Conservation (phyloP, 169 alveolate species). For the Besnoitia besnoiti region DNA sequence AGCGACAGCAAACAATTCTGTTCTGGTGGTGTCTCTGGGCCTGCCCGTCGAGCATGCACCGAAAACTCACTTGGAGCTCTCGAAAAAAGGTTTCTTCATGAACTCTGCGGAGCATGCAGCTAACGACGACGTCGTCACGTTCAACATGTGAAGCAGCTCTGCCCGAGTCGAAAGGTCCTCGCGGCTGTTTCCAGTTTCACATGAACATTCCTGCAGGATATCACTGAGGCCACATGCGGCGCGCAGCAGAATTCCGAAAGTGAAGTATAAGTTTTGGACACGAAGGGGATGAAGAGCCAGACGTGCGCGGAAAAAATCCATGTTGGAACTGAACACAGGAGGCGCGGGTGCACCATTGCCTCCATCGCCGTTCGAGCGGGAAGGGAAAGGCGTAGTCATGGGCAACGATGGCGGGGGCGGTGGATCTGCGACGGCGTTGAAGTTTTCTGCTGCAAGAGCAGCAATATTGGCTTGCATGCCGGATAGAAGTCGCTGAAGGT, state of each 20-base stretch:
- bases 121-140: slow-evolving; percentile 9
- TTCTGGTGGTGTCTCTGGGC: too few relatives aligned
- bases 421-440: slow-evolving; percentile 63
- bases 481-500: slow-evolving; percentile 79
- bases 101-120: slow-evolving; percentile 33
- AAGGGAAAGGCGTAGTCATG: not conserved
- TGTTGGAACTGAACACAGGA: not conserved
- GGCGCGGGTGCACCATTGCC: slow-evolving; percentile 34
- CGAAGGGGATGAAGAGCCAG: slow-evolving; percentile 87
- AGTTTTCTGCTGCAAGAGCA: slow-evolving; percentile 83
- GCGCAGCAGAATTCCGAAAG: slow-evolving; percentile 84
- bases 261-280: slow-evolving; percentile 84
- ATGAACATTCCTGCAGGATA: slow-evolving; percentile 80
- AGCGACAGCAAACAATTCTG: too few relatives aligned
- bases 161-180: slow-evolving; percentile 60
- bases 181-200: slow-evolving; percentile 72
- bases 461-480: slow-evolving; percentile 89
- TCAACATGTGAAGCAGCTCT: slow-evolving; percentile 54
- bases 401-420: slow-evolving; percentile 74
- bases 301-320: slow-evolving; percentile 74
- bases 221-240: slow-evolving; percentile 83
- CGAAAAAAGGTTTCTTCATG: slow-evolving; percentile 42
- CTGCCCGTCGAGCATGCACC: not conserved
- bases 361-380: not conserved
- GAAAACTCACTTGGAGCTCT: not conserved